Evolutionary conservation across 1,139 yeast species (phyloP), one percentile per base, ranked within the genome.

Genomic region (Diutina mesorugosa): DNA sequence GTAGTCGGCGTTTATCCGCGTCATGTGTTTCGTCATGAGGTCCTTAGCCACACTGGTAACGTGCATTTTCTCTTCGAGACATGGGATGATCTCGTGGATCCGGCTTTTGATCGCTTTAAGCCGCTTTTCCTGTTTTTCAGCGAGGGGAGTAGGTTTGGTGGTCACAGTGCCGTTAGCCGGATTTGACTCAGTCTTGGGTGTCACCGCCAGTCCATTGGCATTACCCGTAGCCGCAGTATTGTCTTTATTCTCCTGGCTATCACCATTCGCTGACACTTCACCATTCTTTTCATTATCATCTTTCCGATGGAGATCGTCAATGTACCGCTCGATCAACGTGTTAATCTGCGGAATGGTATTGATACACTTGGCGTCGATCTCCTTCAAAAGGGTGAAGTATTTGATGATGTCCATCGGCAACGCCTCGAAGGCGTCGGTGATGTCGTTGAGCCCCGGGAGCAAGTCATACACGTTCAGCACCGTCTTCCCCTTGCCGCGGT

Each of bases 61-160:
- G 67, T 93, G 97, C 95, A 93, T 90, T 70, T 93, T 93, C 67
- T 93, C 98, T 66, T 93, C 99, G 59, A 93, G 73, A 62, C 97
- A 90, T 0, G 98, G 98, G 73, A 93, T 84, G 56, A 93, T 77
- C 59, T 88, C 96, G 62, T 79, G 81, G 59, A 85, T 72, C 57
- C 75, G 70, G 56, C 72, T 70, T 58, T 79, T 76, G 55, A 83
- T 79, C n/a, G 60, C 58, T 47, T 60, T 64, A 51, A 76, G 65
- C 28, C 69, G 64, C 21, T 10, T 28, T 12, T 28, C 18, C n/a
- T 48, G 51, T 47, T 21, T 47, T 10, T 1, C 26, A 6, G 47
- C 41, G 14, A 35, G 41, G 4, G 41, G 41, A 12, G 21, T 14
- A 45, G 14, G 48, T 18, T 18, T 46, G 26, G 47, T 45, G 29